phyloP scores from a whole-genome alignment of 1,284 basidiomycete species.

The Pascua guehoae region DNA sequence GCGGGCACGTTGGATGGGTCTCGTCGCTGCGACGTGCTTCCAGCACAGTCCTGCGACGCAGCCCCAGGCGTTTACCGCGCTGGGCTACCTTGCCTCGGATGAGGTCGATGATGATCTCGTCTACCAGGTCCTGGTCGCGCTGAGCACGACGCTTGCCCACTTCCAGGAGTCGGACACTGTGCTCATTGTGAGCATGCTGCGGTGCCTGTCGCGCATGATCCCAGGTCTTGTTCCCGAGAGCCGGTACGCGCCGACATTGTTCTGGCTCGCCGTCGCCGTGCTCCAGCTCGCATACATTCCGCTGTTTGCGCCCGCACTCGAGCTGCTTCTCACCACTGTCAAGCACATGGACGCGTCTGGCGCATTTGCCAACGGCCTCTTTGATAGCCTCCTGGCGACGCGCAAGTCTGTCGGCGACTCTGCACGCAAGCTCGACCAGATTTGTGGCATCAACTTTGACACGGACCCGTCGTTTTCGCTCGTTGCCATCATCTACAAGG shows the following conservation, averaged over 20 bases:
- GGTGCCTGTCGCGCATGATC: constrained; percentile 73
- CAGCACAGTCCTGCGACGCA: constrained; percentile 87
- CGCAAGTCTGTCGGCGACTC: constrained; percentile 65
- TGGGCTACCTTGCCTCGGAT: constrained; percentile 70
- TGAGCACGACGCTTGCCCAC: constrained; percentile 53
- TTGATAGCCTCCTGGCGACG: constrained; percentile 60
- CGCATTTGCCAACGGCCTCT: constrained; percentile 54
- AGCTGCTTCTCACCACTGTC: constrained; percentile 56
- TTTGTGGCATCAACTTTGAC: constrained; percentile 72
- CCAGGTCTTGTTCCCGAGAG: constrained; percentile 65
- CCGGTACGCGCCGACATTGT: constrained; percentile 68
- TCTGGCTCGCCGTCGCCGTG: constrained; percentile 80
- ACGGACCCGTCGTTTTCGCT: constrained; percentile 75
- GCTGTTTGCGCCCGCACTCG: constrained; percentile 66
- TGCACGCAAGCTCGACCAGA: constrained; percentile 66
- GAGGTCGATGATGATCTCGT: constrained; percentile 60
- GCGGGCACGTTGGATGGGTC: constrained; percentile 88
- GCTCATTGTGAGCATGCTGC: constrained; percentile 75
- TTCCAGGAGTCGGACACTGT: constrained; percentile 39
- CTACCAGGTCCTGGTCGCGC: constrained; percentile 47
- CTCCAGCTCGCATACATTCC: constrained; percentile 71
- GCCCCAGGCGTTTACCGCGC: constrained; percentile 78
- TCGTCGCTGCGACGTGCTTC: constrained; percentile 88
- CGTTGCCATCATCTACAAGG: constrained; percentile 78
- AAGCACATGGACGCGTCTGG: constrained; percentile 51